Evolutionary conservation across 306 rosid species (phyloP).

Genomic region (Neltuma alba): DNA sequence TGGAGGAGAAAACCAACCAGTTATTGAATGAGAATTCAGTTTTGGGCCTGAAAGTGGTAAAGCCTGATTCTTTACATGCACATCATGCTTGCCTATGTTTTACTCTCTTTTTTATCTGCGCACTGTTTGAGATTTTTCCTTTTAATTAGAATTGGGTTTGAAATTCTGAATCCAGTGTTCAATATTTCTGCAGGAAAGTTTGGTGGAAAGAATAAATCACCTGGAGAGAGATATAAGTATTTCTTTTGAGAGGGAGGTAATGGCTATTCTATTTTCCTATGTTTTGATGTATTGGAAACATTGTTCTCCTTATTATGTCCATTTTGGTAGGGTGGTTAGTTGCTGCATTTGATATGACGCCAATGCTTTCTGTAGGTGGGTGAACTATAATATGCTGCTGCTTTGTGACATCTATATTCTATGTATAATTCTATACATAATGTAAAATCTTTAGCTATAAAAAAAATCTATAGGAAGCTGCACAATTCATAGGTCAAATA

Average conservation of each 20-base stretch:
- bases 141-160: slow-evolving; percentile 12
- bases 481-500: neutral
- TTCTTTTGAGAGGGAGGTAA: slow-evolving; percentile 58
- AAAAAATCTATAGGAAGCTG: neutral
- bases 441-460: neutral
- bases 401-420: neutral
- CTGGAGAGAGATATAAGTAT: slow-evolving; percentile 53
- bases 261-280: slow-evolving; percentile 3
- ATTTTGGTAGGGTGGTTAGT: slow-evolving; percentile 1
- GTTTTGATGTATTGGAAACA: slow-evolving; percentile 6
- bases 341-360: neutral
- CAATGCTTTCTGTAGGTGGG: neutral
- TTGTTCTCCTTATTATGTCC: slow-evolving; percentile 5
- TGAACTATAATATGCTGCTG: neutral
- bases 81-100: slow-evolving; percentile 1
- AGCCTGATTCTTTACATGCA: slow-evolving; percentile 19
- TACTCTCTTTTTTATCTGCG: slow-evolving; percentile 21
- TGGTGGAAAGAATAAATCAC: slow-evolving; percentile 56
- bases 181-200: slow-evolving; percentile 57
- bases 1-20: slow-evolving; percentile 48
- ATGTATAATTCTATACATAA: neutral
- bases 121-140: neutral
- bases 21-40: slow-evolving; percentile 50
- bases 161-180: slow-evolving; percentile 34
- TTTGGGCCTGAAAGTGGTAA: slow-evolving; percentile 50